Evolutionary conservation across 805 yeast genomes (phyloP), one percentile per base, ranked within the genome.

Genomic region (Danielia oregonensis): DNA sequence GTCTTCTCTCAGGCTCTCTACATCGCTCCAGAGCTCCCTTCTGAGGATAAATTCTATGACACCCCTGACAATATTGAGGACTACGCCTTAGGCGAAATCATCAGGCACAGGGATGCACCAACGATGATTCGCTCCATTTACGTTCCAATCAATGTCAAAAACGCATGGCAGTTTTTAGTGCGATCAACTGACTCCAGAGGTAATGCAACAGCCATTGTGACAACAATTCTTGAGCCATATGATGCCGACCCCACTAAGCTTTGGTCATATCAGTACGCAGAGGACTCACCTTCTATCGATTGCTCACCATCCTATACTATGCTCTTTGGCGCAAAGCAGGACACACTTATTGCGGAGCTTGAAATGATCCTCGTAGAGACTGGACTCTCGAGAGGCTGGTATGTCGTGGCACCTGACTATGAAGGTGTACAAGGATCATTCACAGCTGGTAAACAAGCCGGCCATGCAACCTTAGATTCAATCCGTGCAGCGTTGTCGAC

Each of bases 381-480:
- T 1, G 43, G 38, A 5, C 39, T 53, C 17, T 40, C 49, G 17
- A 36, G 52, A 18, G 70, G 70, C 6, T 64, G 57, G 48, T 56
- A 46, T 39, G 63, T 63, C 3, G 53, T 57, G 1, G 45, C 51
- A 5, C 59, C 68, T 0, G 68, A 63, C 40, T 59, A 61, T 33
- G 62, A 63, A 36, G 69, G 70, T 3, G 52, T 54, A 4, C 48
- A 49, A 14, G 47, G 58, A 1, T 54, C 60, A 1, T 65, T 56
- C 36, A 48, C 60, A 5, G 65, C 53, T n/a, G 65, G 64, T 2
- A 36, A 48, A 19, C 57, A 51, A 30, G 52, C 63, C 2, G 69
- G 61, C 0, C 50, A 55, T 5, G 57, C 56, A 5, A 43, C 51
- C 0, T 53, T 65, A 33, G 60, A 65, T 35, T 45, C 61, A 2